Evolutionary conservation across 192 early-diverging fungal species (phyloP).

Genomic region (Chytriomyces sp.): DNA sequence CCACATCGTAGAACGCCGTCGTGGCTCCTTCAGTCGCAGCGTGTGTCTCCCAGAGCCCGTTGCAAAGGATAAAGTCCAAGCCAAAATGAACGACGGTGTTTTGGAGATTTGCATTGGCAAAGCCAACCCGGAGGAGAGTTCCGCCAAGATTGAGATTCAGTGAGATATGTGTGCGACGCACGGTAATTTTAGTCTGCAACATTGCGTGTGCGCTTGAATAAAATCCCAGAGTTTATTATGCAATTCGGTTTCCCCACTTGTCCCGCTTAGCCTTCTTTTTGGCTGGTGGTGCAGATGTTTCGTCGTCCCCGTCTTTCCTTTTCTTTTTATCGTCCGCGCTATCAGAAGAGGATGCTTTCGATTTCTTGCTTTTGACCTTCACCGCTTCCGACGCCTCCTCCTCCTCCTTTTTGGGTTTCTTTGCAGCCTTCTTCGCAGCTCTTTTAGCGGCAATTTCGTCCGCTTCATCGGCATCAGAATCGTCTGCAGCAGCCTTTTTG

Average conservation of each 20-base stretch:
- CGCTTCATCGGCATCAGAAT: neutral
- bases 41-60: neutral
- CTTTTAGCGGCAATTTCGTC: neutral
- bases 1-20: conserved; percentile 10
- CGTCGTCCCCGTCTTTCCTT: neutral
- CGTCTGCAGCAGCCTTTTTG: neutral
- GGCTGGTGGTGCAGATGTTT: neutral
- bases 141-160: neutral
- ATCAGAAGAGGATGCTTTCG: neutral
- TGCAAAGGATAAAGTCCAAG: neutral
- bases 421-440: neutral
- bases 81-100: conserved; percentile 5
- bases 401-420: conserved; percentile 13
- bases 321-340: neutral
- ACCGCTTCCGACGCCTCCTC: neutral
- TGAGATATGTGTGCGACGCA: neutral
- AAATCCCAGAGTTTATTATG: neutral
- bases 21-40: neutral
- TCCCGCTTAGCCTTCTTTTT: conserved; percentile 20
- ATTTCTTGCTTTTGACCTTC: conserved; percentile 19
- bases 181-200: too few relatives aligned
- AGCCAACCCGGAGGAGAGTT: neutral
- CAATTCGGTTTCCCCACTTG: conserved; percentile 34
- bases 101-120: conserved; percentile 4
- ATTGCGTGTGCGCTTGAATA: too few relatives aligned